phyloP scores from a whole-genome alignment of 805 yeast species.

The Kuraishia hungarica region DNA sequence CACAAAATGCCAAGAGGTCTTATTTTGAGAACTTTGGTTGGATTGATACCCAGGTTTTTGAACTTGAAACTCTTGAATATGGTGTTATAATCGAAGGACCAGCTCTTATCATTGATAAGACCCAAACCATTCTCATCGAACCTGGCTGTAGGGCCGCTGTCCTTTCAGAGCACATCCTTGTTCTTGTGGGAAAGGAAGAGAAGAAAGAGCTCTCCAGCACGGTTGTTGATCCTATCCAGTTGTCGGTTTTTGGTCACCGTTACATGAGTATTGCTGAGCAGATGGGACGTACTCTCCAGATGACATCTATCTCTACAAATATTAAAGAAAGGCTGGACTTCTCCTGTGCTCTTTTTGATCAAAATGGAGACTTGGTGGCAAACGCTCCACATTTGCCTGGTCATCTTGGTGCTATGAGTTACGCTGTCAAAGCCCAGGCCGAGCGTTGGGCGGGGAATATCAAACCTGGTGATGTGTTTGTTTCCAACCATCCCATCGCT shows the following conservation, averaged over 20 bases:
- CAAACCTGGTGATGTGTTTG: conserved; percentile 33
- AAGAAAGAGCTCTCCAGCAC: conserved; percentile 27
- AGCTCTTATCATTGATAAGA: conserved; percentile 24
- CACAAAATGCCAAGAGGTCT: conserved; percentile 1
- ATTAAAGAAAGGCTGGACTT: conserved; percentile 40
- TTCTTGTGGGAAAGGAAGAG: conserved; percentile 13
- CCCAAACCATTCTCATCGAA: conserved; percentile 26
- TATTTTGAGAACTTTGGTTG: conserved; percentile 16
- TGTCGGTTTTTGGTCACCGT: conserved; percentile 35
- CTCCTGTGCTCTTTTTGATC: conserved; percentile 40
- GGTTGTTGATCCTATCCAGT: conserved; percentile 34
- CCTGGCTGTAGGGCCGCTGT: conserved; percentile 24
- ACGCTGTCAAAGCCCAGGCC: conserved; percentile 27
- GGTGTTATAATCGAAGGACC: conserved; percentile 20
- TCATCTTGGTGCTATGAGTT: conserved; percentile 38
- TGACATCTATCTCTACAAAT: conserved; percentile 34
- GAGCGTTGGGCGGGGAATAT: conserved; percentile 28
- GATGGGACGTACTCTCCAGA: conserved; percentile 37
- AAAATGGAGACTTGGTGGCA: conserved; percentile 32
- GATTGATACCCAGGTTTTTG: conserved; percentile 12
- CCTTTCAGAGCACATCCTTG: conserved; percentile 22
- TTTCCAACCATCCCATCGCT: conserved; percentile 33
- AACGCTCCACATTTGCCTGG: conserved; percentile 42
- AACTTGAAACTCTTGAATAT: conserved; percentile 11
- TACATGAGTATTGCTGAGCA: conserved; percentile 44